Evolutionary conservation across 2,329 filamentous ascomycete genomes (phyloP), one percentile per base, ranked within the genome.

Genomic region (Colletotrichum gigasporum): DNA sequence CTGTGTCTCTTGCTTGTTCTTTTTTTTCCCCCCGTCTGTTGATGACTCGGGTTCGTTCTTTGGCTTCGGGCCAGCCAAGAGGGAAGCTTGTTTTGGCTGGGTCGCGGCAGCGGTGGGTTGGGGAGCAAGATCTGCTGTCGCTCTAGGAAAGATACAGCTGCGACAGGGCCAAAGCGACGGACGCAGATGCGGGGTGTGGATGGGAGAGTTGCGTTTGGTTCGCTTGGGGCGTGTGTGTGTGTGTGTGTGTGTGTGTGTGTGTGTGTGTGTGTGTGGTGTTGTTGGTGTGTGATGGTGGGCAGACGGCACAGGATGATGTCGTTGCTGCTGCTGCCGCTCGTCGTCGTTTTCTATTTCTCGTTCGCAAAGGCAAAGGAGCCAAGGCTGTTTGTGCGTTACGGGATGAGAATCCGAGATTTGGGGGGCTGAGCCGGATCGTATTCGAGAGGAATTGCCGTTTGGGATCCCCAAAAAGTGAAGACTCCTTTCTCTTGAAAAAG

Each of bases 311-410:
- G n/a, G n/a, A n/a, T 14, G 12, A 14, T 4, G 9, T 14, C 7
- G 35, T 1, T 2, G 9, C 20, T 39, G 7, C 28, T 12, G 20
- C n/a, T 30, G 10, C 50, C 16, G 18, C 20, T 55, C 52, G 39
- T 55, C 28, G 51, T 55, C 51, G 52, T 34, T 55, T 55, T 45
- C 41, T 44, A 10, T 12, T 30, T 53, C 50, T 41, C 50, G 50
- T 26, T 53, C 50, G 50, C 50, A 53, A 41, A 18, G 50, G 28
- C 35, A n/a, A n/a, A n/a, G n/a, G n/a, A n/a, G n/a, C n/a, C n/a
- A n/a, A n/a, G n/a, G n/a, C n/a, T n/a, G n/a, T n/a, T n/a, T n/a
- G n/a, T n/a, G n/a, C n/a, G n/a, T n/a, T n/a, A n/a, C n/a, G n/a
- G n/a, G n/a, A n/a, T n/a, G n/a, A n/a, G n/a, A n/a, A n/a, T n/a